phyloP scores from a whole-genome alignment of 441 rosid genomes.

The Omphalea diandra region DNA sequence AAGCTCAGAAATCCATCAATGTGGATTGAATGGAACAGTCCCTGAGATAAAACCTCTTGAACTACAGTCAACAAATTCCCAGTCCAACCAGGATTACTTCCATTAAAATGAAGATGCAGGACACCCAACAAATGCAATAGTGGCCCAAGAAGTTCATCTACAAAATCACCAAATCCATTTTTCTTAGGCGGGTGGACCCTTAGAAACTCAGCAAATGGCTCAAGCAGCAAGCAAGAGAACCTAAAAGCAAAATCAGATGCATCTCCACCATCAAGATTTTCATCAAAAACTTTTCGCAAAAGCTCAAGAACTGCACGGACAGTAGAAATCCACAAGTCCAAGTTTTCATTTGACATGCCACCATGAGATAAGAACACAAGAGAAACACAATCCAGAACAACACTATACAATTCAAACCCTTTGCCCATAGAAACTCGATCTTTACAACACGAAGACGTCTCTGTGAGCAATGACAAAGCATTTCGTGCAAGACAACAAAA shows the following conservation, averaged over 20 bases:
- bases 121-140: slow-evolving; percentile 56
- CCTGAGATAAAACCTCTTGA: slow-evolving; percentile 67
- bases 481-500: slow-evolving; percentile 43
- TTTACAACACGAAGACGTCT: slow-evolving; percentile 24
- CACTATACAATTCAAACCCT: slow-evolving; percentile 47
- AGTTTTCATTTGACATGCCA: slow-evolving; percentile 60
- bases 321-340: slow-evolving; percentile 74
- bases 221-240: slow-evolving; percentile 67
- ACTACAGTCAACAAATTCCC: slow-evolving; percentile 45
- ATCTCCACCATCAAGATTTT: slow-evolving; percentile 39
- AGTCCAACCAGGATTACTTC: slow-evolving; percentile 26
- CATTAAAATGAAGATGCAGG: slow-evolving; percentile 38
- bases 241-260: slow-evolving; percentile 44
- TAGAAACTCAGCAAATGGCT: slow-evolving; percentile 75
- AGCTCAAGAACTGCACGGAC: slow-evolving; percentile 53
- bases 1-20: slow-evolving; percentile 79
- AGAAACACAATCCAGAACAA: slow-evolving; percentile 60
- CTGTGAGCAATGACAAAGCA: slow-evolving; percentile 36
- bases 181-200: slow-evolving; percentile 71
- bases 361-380: slow-evolving; percentile 57
- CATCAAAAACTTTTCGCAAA: slow-evolving; percentile 37
- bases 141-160: slow-evolving; percentile 70
- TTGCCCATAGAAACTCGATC: slow-evolving; percentile 35
- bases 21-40: slow-evolving; percentile 75
- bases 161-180: slow-evolving; percentile 48